Evolutionary conservation across 345 rosid genomes (phyloP).

Genomic region (Citrus medica): DNA sequence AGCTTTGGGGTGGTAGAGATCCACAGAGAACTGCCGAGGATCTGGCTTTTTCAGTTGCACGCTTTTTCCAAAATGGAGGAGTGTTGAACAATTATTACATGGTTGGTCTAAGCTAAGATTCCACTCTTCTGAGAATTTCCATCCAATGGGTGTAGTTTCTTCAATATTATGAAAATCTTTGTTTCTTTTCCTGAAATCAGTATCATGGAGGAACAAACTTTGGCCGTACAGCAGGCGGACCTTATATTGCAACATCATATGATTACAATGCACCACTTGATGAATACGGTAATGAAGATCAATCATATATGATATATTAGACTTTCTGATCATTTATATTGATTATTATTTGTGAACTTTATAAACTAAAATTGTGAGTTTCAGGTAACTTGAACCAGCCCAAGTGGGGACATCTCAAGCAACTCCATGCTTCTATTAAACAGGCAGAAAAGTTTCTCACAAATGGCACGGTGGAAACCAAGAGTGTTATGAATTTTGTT

Average conservation of each 20-base stretch:
- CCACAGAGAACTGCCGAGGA: conserved; percentile 41
- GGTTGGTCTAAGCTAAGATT: conserved; percentile 16
- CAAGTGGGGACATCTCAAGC: conserved; percentile 28
- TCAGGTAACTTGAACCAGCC: conserved; percentile 26
- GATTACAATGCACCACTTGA: conserved; percentile 42
- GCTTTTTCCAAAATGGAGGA: conserved; percentile 37
- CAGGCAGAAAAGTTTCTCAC: conserved; percentile 8
- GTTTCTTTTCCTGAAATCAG: conserved; percentile 4
- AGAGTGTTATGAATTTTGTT: not conserved
- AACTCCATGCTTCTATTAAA: conserved; percentile 10
- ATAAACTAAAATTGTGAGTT: not conserved
- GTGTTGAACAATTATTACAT: conserved; percentile 41
- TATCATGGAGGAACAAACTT: conserved; percentile 52
- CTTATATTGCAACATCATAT: conserved; percentile 35
- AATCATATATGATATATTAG: not conserved
- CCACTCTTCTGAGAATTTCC: not conserved
- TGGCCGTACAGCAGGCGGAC: conserved; percentile 42
- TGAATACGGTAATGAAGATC: conserved; percentile 16
- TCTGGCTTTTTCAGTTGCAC: conserved; percentile 39
- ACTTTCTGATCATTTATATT: not conserved
- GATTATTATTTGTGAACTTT: not conserved
- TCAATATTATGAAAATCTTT: not conserved
- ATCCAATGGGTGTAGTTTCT: not conserved
- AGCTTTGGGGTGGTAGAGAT: conserved; percentile 33
- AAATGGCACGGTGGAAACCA: not conserved